Percentiles rank a stretch among this genome's conserved stretches.
Conservation (phyloP, 805 yeast genomes). For the Wickerhamomyces chaumierensis region DNA sequence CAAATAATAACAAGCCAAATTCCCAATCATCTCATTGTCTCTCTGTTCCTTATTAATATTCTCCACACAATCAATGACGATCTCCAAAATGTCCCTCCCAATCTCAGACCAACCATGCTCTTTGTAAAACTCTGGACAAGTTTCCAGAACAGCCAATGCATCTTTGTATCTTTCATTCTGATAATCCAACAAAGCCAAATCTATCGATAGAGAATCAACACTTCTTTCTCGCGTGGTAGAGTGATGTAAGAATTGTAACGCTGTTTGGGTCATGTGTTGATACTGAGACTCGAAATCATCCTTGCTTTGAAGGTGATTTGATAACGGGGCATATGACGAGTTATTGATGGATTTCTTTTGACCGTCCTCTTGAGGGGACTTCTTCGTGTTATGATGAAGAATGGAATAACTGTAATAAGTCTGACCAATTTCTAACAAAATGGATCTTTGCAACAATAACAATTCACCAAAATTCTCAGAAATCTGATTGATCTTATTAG, state of each 20-base stretch:
- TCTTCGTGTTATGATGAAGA: no score
- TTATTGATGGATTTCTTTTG: no score
- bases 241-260: conserved; percentile 38
- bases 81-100: conserved; percentile 52
- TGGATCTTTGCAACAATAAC: conserved; percentile 34
- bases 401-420: no score
- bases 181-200: conserved; percentile 62
- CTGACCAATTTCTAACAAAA: conserved; percentile 28
- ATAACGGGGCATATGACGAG: conserved; percentile 8
- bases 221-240: conserved; percentile 52
- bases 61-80: conserved; percentile 60
- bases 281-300: conserved; percentile 30
- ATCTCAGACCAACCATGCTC: conserved; percentile 66
- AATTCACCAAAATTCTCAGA: conserved; percentile 38
- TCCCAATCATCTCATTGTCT: no score
- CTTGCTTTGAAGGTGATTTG: conserved; percentile 19
- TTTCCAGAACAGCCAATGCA: conserved; percentile 52
- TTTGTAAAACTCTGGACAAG: conserved; percentile 58
- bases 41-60: conserved; percentile 22
- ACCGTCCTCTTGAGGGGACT: no score
- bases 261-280: conserved; percentile 41
- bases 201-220: conserved; percentile 65
- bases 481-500: conserved; percentile 15
- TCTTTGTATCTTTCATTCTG: conserved; percentile 42
- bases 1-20: conserved; percentile 5